Conservation (phyloP, 257 asterid species). For the Solanum tarijense region DNA sequence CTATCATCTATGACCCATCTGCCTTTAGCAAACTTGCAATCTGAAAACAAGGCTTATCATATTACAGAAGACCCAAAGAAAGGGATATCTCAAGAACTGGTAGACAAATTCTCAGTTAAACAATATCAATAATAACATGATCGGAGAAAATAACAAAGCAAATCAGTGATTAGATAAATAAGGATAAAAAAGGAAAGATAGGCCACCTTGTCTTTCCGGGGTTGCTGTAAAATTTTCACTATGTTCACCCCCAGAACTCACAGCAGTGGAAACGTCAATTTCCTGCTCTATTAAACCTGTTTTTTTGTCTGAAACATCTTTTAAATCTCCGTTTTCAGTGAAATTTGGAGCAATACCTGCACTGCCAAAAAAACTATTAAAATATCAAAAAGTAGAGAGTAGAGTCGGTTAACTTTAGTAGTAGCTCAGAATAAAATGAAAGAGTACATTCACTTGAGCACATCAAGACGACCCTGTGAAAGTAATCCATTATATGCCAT, state of each 20-base stretch:
- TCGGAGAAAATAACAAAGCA: background rate
- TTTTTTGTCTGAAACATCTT: slow-evolving; percentile 19
- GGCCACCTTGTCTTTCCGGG: slow-evolving; percentile 27
- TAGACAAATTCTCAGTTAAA: background rate
- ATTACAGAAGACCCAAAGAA: background rate
- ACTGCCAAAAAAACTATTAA: background rate
- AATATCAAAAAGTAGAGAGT: background rate
- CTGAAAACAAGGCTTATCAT: slow-evolving; percentile 22
- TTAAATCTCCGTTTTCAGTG: slow-evolving; percentile 17
- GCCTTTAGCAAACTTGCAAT: slow-evolving; percentile 64
- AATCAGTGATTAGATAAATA: background rate
- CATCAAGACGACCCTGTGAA: background rate
- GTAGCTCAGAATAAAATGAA: background rate
- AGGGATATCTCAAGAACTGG: background rate
- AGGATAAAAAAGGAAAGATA: background rate
- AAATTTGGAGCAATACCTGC: slow-evolving; percentile 15
- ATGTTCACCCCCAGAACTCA: slow-evolving; percentile 17
- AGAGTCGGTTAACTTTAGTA: background rate
- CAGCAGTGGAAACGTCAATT: slow-evolving; percentile 11
- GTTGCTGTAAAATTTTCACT: slow-evolving; percentile 11
- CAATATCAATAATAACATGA: background rate
- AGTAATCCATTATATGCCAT: background rate
- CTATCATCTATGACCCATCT: slow-evolving; percentile 65
- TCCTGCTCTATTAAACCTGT: slow-evolving; percentile 20
- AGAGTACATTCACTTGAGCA: background rate